Percentiles rank a stretch among this genome's conserved stretches.
phyloP scores from a whole-genome alignment of 2,329 filamentous ascomycete species.

The Metarhizium brunneum region DNA sequence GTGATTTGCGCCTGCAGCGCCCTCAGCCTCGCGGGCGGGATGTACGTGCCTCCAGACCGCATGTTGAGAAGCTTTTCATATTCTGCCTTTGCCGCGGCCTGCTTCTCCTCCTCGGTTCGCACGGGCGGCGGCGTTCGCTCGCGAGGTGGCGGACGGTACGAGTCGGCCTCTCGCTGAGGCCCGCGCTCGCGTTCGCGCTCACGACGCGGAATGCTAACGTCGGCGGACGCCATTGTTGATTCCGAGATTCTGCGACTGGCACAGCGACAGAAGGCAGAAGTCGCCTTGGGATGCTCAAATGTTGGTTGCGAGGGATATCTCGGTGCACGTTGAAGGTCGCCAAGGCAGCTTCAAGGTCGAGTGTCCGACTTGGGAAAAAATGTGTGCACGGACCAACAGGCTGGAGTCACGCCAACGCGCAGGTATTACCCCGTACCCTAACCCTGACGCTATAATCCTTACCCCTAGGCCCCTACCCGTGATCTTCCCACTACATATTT shows the following conservation, averaged over 20 bases:
- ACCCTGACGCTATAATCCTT: too few relatives aligned
- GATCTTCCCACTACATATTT: too few relatives aligned
- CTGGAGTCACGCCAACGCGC: neutral
- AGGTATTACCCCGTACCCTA: too few relatives aligned
- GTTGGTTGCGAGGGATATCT: neutral
- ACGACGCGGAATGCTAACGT: slow-evolving; percentile 30
- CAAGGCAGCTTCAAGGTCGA: neutral
- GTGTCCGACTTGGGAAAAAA: slow-evolving; percentile 11
- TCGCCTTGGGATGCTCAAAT: neutral
- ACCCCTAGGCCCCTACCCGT: too few relatives aligned
- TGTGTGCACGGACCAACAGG: slow-evolving; percentile 14
- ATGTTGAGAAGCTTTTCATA: slow-evolving; percentile 87
- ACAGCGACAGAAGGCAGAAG: neutral
- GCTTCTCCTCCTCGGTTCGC: slow-evolving; percentile 71
- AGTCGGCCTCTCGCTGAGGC: slow-evolving; percentile 36
- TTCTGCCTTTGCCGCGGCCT: slow-evolving; percentile 81
- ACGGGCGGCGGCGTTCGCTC: slow-evolving; percentile 26
- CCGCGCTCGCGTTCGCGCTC: slow-evolving; percentile 17
- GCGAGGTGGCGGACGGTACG: slow-evolving; percentile 34
- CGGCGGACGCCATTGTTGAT: slow-evolving; percentile 34
- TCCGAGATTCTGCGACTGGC: neutral
- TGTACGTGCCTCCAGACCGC: slow-evolving; percentile 92
- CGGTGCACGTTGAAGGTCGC: neutral
- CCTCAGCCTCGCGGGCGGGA: slow-evolving; percentile 81
- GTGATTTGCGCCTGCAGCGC: slow-evolving; percentile 95